Evolutionary conservation across 768 basidiomycete species (phyloP), one percentile per base, ranked within the genome.

Genomic region (Guyanaporus albipodus): DNA sequence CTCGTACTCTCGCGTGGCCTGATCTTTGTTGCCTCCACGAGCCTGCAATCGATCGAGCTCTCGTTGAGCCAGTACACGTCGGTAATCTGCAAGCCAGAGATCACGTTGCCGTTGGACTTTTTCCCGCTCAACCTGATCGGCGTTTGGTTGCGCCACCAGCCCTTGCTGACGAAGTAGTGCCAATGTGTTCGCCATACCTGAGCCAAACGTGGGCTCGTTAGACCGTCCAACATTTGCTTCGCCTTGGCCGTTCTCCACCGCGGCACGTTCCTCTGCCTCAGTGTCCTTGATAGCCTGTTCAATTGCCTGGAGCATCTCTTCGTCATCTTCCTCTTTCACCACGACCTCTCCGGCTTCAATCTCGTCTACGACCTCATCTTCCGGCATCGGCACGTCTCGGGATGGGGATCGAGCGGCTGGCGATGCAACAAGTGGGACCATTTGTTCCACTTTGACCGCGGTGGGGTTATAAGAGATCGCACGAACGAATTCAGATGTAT

Each of bases 401-500:
- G 78, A 74, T 6, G 72, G 67, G 5, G 79, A 72, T 19, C 58
- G 64, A 28, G 64, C 60, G 54, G 52, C n/a, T 59, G 65, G 52
- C 14, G 60, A 59, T 5, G 51, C 54, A 8, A 53, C 24, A 17
- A 66, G 41, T 2, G 61, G 48, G 56, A 75, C 76, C 42, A 60
- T 69, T 6, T 64, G 73, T 57, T 78, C 81, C 28, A 57, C 61
- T 56, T 85, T 79, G 27, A 73, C 73, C 32, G 72, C 68, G 2
- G 77, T 64, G 0, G 84, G 82, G 53, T 82, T 79, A 52, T 80
- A 82, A 2, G 82, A 80, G 38, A 91, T 88, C 14, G 83, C 83
- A 15, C 93, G 83, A 32, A 98, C 90, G 54, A 99, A 99, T 64
- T 97, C 95, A 1, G 92, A 91, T 0, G 95, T 98, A 56, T 97